Base-by-base conservation (phyloP, 257 asterid genomes). In the Solanum habrochaites region DNA sequence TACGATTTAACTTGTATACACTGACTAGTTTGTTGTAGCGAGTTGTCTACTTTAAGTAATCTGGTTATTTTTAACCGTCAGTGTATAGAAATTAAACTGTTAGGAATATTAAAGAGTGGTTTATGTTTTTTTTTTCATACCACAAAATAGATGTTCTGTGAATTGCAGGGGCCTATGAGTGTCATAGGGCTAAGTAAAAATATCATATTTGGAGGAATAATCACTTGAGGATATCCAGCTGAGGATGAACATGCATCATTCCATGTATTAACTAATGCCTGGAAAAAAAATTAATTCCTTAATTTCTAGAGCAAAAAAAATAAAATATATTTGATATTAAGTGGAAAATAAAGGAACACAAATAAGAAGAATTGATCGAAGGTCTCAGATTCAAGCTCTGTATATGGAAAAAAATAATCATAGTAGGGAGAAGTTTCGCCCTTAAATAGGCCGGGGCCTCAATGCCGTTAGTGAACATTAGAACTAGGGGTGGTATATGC, bases 201-300 rank as follows among this genome's bases (percentile, higher is more conserved):
- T 47, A 86, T 89, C 78, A 35, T 62, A n/a, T 88, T 62, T n/a
- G 88, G 87, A 74, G 98, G 98, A 72, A 95, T 86, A 15, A 90
- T 60, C n/a, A 95, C 87, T 49, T 69, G 85, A 27, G 98, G 87
- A 86, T 78, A 80, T 80, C 83, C 89, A 29, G 73, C 39, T 29
- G 82, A 80, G 71, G 93, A 89, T 23, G 82, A 88, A 85, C 98
- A 95, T 31, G 96, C 96, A 74, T 87, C 94, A 86, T 88, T 75
- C 98, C 98, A 95, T 42, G 98, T 94, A 81, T 90, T 88, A 66
- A 92, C 39, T 88, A 94, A 94, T 49, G 97, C 97, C 98, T 93
- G 70, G 21, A 47, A 64, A 16, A 49, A 74, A 66, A 73, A 62
- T 21, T 43, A 23, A 45, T 27, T 27, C 25, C 25, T 78, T 45